Evolutionary conservation across 768 basidiomycete genomes (phyloP).

Genomic region (Ramaria rubella): DNA sequence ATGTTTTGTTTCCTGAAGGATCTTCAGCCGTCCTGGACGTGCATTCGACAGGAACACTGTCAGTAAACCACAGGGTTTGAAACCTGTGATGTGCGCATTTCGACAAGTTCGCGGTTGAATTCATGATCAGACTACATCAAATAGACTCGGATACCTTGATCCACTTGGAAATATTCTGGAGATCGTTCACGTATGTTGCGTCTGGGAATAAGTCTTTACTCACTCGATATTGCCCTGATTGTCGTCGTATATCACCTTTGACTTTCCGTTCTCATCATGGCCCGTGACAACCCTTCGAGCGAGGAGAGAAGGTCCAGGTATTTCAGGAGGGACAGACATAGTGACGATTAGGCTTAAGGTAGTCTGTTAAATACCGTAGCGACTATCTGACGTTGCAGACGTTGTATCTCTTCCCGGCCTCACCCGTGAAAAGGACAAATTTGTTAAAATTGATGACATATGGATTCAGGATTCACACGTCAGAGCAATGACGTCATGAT

Average conservation of each 20-base stretch:
- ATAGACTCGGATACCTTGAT: neutral
- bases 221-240: neutral
- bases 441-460: too few relatives aligned
- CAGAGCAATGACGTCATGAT: too few relatives aligned
- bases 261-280: neutral
- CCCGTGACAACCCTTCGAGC: slow-evolving; percentile 1
- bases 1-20: neutral
- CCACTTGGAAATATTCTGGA: neutral
- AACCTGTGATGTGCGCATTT: neutral
- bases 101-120: too few relatives aligned
- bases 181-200: neutral
- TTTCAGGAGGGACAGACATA: neutral
- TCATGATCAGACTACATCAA: neutral
- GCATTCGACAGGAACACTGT: slow-evolving; percentile 4
- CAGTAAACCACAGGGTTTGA: slow-evolving; percentile 2
- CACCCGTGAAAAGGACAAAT: too few relatives aligned
- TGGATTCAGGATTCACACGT: too few relatives aligned
- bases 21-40: neutral
- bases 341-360: neutral
- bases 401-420: too few relatives aligned
- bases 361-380: neutral
- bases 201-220: neutral
- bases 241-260: slow-evolving; percentile 4
- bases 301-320: neutral
- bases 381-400: neutral